Base-by-base conservation (phyloP, 1,139 yeast species). In the Candida sp. region DNA sequence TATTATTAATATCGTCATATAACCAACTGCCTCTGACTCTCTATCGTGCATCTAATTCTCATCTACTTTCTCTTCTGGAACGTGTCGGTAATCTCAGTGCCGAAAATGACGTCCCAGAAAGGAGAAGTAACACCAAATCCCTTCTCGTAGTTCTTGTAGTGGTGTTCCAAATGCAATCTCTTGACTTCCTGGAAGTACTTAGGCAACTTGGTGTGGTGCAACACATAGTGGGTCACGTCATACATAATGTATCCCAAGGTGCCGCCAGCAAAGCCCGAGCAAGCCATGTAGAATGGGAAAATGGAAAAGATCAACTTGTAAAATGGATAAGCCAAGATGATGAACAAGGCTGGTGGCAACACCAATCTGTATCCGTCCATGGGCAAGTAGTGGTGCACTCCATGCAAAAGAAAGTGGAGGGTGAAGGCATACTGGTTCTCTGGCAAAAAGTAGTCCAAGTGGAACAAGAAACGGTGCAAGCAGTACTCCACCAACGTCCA, bases 371-470 rank as follows among this genome's bases (percentile, higher is more conserved):
- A 78, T 53, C 84, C 83, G 73, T 94, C 99, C 99, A 96, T 94
- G 54, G 99, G 99, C 61, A 94, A 79, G 70, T 91, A 94, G 69
- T 94, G 99, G 68, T 94, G 99, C 50, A 93, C 88, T 48, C 99
- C 99, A 64, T 94, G 99, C 58, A 93, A 77, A 56, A 92, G 71
- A 78, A 94, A 94, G 70, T 94, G 99, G 44, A 91, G 60, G 2
- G 96, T 84, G 63, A 88, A 86, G 22, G 90, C 89, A 34, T 81
- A 52, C 47, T 85, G 87, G 68, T 88, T 83, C 58, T 90, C 90
- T 9, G 99, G 99, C 58, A 96, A 79, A 66, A 86, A 83, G 46
- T 82, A 75, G 68, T 94, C 99, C 63, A 94, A 77, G 68, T 94
- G 99, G 86, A 94, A 94, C 57, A 96, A 69, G 70, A 92, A 93